Conservation (phyloP, 2,329 filamentous ascomycete genomes). For the Anisogramma anomala region DNA sequence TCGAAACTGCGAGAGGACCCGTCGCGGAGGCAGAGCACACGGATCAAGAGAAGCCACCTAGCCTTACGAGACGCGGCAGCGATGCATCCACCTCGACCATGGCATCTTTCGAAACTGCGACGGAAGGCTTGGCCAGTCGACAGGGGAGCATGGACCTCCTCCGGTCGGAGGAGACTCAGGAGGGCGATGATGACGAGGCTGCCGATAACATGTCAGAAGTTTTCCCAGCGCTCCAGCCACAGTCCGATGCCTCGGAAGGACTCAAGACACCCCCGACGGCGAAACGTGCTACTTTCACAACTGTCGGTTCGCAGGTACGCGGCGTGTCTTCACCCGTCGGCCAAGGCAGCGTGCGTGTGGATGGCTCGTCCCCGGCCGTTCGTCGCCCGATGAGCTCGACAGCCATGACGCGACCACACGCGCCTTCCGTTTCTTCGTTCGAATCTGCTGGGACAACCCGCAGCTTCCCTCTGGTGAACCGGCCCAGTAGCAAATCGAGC, state of each 20-base stretch:
- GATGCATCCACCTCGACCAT: slow-evolving; percentile 38
- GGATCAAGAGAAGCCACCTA: slow-evolving; percentile 7
- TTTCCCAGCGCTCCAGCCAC: slow-evolving; percentile 16
- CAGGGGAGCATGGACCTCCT: slow-evolving; percentile 14
- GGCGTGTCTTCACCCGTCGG: slow-evolving; percentile 14
- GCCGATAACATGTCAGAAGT: slow-evolving; percentile 11
- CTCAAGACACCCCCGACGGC: slow-evolving; percentile 23
- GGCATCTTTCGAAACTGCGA: slow-evolving; percentile 46
- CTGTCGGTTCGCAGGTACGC: slow-evolving; percentile 4
- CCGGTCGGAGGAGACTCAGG: slow-evolving; percentile 7
- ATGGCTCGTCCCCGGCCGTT: slow-evolving; percentile 24
- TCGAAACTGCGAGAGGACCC: slow-evolving; percentile 48
- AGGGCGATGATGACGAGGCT: background rate
- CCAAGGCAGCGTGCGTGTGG: slow-evolving; percentile 16
- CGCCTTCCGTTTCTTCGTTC: slow-evolving; percentile 45
- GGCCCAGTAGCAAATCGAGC: slow-evolving; percentile 30
- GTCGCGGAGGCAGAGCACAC: slow-evolving; percentile 12
- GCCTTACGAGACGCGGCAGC: slow-evolving; percentile 29
- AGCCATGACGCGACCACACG: slow-evolving; percentile 31
- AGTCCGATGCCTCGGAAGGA: slow-evolving; percentile 7
- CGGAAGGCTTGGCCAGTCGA: slow-evolving; percentile 35
- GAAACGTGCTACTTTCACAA: slow-evolving; percentile 18
- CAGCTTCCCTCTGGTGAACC: slow-evolving; percentile 51
- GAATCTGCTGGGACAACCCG: slow-evolving; percentile 48
- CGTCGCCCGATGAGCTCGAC: slow-evolving; percentile 33